Evolutionary conservation across 1,284 basidiomycete species (phyloP).

Genomic region (Cutaneotrichosporon mucoides): DNA sequence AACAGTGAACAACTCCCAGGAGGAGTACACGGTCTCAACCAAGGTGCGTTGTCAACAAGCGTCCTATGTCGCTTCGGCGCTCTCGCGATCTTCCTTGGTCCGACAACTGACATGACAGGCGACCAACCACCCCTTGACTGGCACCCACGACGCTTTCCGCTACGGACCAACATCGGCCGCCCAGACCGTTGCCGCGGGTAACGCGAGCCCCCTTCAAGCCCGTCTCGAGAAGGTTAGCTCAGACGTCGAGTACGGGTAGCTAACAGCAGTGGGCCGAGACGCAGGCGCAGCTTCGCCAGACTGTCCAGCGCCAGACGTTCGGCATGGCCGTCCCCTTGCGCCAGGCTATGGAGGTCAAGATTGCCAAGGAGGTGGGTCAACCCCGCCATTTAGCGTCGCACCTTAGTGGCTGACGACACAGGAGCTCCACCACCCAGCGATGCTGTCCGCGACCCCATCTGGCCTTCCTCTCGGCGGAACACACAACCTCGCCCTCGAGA

Average conservation of each 20-base stretch:
- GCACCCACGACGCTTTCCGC: constrained; percentile 45
- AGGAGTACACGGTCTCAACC: constrained; percentile 39
- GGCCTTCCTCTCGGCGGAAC: constrained; percentile 45
- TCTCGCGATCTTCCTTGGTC: too few species aligned
- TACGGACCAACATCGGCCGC: constrained; percentile 41
- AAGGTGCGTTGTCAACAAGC: constrained; percentile 26
- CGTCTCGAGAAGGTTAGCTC: constrained; percentile 45
- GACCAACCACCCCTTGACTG: constrained; percentile 42
- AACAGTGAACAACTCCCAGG: constrained; percentile 34
- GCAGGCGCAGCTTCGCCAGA: constrained; percentile 80
- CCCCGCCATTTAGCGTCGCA: neutral
- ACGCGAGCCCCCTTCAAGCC: constrained; percentile 39
- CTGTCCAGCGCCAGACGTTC: constrained; percentile 75
- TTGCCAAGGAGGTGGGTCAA: constrained; percentile 65
- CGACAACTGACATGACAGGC: constrained; percentile 25
- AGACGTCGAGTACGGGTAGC: too few species aligned
- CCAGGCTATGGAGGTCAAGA: constrained; percentile 87
- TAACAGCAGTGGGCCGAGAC: constrained; percentile 90
- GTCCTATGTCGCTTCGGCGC: too few species aligned
- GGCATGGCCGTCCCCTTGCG: constrained; percentile 86
- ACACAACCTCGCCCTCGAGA: constrained; percentile 79
- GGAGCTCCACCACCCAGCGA: constrained; percentile 41
- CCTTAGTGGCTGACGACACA: constrained; percentile 5
- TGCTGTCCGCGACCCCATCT: constrained; percentile 33
- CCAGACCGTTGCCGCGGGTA: constrained; percentile 33